These are phyloP conservation scores for Trichoderma citrinoviride DNA, from an alignment of 2,329 filamentous ascomycete genomes.

Conservation along the genomic window DNA sequence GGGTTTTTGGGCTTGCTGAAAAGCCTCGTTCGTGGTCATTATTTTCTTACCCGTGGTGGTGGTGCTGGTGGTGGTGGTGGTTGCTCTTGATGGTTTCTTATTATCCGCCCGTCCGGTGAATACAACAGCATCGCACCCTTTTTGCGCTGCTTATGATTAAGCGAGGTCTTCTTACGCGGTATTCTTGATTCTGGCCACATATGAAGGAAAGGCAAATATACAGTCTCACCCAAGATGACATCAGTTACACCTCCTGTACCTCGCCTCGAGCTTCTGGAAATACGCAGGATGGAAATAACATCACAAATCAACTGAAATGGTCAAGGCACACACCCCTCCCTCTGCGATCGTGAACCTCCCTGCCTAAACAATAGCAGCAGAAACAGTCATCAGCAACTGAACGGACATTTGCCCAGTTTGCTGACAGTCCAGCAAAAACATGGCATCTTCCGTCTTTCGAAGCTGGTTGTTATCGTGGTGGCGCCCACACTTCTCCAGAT, in stretches of 20 bases:
- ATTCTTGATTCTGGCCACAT: neutral
- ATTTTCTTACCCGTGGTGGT: no score
- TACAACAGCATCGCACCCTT: neutral
- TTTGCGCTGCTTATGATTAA: constrained; percentile 10
- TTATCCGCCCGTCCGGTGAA: neutral
- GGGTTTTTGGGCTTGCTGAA: neutral
- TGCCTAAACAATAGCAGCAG: no score
- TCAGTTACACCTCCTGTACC: neutral
- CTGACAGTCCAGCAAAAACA: no score
- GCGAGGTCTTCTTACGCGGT: neutral
- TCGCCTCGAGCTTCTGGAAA: neutral
- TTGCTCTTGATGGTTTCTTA: neutral
- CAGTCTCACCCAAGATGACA: constrained; percentile 5
- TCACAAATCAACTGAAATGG: neutral
- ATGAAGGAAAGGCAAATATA: neutral
- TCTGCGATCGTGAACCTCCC: neutral
- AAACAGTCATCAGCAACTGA: no score
- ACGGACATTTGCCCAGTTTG: no score
- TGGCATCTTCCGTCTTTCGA: no score
- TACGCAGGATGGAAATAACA: neutral
- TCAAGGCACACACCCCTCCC: neutral
- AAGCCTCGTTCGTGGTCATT: neutral
- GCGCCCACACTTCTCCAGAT: no score
- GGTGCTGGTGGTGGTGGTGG: neutral
- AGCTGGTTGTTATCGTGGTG: no score